Percentiles rank a stretch among this genome's conserved stretches.
Evolutionary conservation across 2,329 filamentous ascomycete species (phyloP).

Genomic region (Huntiella moniliformis): DNA sequence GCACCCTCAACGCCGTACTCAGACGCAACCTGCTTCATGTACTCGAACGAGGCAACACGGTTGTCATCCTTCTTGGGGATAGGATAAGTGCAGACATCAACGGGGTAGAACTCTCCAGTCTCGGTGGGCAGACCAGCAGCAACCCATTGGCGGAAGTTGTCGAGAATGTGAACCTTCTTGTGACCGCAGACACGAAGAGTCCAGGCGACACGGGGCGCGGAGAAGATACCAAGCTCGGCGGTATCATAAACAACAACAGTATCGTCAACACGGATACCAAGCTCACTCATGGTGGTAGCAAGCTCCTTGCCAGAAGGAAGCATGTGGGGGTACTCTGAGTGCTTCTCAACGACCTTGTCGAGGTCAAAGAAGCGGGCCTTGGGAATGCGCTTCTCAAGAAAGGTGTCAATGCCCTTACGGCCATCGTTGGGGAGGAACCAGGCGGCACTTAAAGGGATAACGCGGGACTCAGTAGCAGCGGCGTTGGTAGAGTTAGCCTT

Average conservation of each 20-base stretch:
- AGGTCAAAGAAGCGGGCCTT: conserved; percentile 90
- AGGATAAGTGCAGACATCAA: conserved; percentile 45
- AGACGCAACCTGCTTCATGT: conserved; percentile 58
- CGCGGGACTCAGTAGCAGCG: conserved; percentile 62
- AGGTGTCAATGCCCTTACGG: conserved; percentile 63
- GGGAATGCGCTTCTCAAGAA: conserved; percentile 67
- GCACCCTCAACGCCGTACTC: conserved; percentile 67
- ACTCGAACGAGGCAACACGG: conserved; percentile 63
- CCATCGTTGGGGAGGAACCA: conserved; percentile 95
- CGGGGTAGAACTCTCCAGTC: conserved; percentile 52
- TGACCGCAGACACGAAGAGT: conserved; percentile 84
- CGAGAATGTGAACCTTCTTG: conserved; percentile 67
- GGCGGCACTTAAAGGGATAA: conserved; percentile 75
- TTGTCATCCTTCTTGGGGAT: conserved; percentile 40
- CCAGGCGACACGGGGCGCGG: conserved; percentile 84
- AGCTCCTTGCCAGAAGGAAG: conserved; percentile 67
- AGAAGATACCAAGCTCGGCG: conserved; percentile 82
- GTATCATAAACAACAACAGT: conserved; percentile 87
- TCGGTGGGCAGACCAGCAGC: conserved; percentile 67
- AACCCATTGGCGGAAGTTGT: conserved; percentile 93
- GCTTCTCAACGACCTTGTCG: conserved; percentile 73
- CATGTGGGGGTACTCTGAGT: conserved; percentile 91
- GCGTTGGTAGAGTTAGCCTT: conserved; percentile 63
- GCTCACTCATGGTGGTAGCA: conserved; percentile 66
- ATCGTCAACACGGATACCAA: conserved; percentile 77